Evolutionary conservation across 108 stramenopile genomes (phyloP).

Genomic region (Cyclotella distinguenda): DNA sequence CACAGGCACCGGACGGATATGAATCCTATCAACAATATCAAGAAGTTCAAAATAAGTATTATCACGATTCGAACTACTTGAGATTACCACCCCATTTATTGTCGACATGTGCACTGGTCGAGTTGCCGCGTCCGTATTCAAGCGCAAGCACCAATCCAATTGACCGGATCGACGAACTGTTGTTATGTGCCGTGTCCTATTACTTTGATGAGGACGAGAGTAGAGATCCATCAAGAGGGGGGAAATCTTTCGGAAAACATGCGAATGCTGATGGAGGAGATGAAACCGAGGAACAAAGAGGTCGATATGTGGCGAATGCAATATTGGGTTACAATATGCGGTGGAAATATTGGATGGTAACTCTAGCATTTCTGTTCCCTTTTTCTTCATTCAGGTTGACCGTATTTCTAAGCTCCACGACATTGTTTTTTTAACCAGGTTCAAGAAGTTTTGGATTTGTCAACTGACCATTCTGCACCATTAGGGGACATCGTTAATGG

Average conservation of each 20-base stretch:
- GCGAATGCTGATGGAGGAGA: slow-evolving; percentile 71
- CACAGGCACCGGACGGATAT: slow-evolving; percentile 27
- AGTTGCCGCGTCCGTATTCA: slow-evolving; percentile 63
- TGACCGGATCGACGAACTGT: slow-evolving; percentile 58
- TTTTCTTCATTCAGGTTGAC: too few relatives aligned
- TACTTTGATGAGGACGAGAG: slow-evolving; percentile 87
- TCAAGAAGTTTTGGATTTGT: slow-evolving; percentile 78
- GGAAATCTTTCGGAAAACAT: slow-evolving; percentile 51
- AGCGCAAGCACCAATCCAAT: slow-evolving; percentile 20
- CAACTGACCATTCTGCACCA: slow-evolving; percentile 75
- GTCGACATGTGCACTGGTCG: slow-evolving; percentile 57
- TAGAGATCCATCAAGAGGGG: slow-evolving; percentile 61
- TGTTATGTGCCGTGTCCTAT: slow-evolving; percentile 76
- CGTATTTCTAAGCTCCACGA: too few relatives aligned
- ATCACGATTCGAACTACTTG: slow-evolving; percentile 75
- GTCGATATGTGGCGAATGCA: slow-evolving; percentile 70
- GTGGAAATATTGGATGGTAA: slow-evolving; percentile 55
- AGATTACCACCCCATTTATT: slow-evolving; percentile 78
- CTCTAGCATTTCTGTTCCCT: too few relatives aligned
- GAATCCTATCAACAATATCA: slow-evolving; percentile 54
- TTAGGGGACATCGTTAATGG: slow-evolving; percentile 56
- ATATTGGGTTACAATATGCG: slow-evolving; percentile 69
- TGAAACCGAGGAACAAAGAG: slow-evolving; percentile 72
- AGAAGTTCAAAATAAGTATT: slow-evolving; percentile 58
- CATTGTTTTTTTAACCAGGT: too few relatives aligned